Evolutionary conservation across 805 yeast species (phyloP), one percentile per base, ranked within the genome.

Genomic region (Metschnikowia amazonensis): DNA sequence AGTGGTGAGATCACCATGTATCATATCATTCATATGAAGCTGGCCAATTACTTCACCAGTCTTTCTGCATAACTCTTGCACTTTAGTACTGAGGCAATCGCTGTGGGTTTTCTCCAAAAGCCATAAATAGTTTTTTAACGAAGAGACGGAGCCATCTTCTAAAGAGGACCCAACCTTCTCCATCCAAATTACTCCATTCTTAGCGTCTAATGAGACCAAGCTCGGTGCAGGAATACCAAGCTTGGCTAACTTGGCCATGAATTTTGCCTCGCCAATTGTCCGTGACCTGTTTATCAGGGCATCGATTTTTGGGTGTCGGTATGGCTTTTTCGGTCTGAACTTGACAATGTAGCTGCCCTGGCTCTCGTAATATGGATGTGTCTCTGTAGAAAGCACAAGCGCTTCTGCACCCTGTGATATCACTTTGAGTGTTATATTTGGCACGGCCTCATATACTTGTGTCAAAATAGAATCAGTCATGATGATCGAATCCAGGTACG

Each of bases 351-450:
- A 84, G 4, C 49, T 47, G 1, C 53, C 24, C 30, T 45, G 29
- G 9, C 40, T 20, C 11, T 29, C 36, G 29, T 16, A 31, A 59
- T 84, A 89, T 21, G 96, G 96, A 62, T 89, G 96, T 2, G 60
- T 60, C 1, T 62, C 48, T 0, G 92, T 75, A 10, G 70, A 60
- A 62, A 86, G 86, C 2, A 88, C 89, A 9, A 88, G 72, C 0
- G 96, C 95, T 62, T 89, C 97, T 1, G 97, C 97, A 21, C 97
- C 97, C 59, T 89, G 97, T 0, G 95, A 86, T 2, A 89, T 68
- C 24, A 79, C 69, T 1, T 63, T 57, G 4, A 84, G 59, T 0
- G 81, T 79, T 5, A 83, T 68, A 34, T 75, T 69, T 1, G 77
- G 74, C 18, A 84, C 59, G 18, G 72, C 64, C 0, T 52, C 34